Percentiles rank a stretch among this genome's conserved stretches.
Conservation (phyloP, 495 filamentous ascomycete genomes). For the Aspergillus conjunctus region DNA sequence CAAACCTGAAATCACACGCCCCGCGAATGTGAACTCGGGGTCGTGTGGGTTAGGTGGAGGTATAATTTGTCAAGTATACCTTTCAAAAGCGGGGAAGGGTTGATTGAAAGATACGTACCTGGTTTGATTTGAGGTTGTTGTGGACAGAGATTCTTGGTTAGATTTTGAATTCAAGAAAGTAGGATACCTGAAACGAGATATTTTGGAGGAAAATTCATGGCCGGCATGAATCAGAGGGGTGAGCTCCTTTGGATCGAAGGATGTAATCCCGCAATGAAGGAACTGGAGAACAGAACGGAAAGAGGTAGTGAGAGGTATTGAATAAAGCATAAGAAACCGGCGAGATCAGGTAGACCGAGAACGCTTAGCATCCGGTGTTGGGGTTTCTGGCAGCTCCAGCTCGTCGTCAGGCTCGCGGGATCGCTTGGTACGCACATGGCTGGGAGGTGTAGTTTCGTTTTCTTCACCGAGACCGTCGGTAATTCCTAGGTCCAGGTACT, state of each 20-base stretch:
- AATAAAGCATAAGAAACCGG: neutral
- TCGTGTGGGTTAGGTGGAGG: neutral
- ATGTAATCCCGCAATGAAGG: neutral
- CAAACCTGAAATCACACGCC: constrained; percentile 27
- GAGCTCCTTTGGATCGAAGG: constrained; percentile 17
- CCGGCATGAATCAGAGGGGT: constrained; percentile 14
- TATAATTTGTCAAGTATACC: constrained; percentile 13
- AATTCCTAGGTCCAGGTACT: constrained; percentile 29
- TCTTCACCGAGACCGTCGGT: constrained; percentile 10
- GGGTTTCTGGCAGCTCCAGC: constrained; percentile 28
- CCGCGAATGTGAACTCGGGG: too few relatives aligned
- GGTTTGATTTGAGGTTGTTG: constrained; percentile 5
- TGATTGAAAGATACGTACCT: constrained; percentile 26
- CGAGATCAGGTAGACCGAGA: constrained; percentile 33
- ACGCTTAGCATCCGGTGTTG: constrained; percentile 35
- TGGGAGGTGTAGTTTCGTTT: constrained; percentile 17
- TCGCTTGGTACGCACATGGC: constrained; percentile 30
- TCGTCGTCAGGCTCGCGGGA: constrained; percentile 36
- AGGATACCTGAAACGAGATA: neutral
- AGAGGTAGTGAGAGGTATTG: neutral
- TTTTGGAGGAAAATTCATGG: neutral
- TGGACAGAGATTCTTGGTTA: neutral
- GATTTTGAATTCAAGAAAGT: constrained; percentile 1
- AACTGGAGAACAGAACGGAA: neutral
- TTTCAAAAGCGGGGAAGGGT: constrained; percentile 2